Evolutionary conservation across 2,329 filamentous ascomycete genomes (phyloP).

Genomic region (Neopestalotiopsis clavispora): DNA sequence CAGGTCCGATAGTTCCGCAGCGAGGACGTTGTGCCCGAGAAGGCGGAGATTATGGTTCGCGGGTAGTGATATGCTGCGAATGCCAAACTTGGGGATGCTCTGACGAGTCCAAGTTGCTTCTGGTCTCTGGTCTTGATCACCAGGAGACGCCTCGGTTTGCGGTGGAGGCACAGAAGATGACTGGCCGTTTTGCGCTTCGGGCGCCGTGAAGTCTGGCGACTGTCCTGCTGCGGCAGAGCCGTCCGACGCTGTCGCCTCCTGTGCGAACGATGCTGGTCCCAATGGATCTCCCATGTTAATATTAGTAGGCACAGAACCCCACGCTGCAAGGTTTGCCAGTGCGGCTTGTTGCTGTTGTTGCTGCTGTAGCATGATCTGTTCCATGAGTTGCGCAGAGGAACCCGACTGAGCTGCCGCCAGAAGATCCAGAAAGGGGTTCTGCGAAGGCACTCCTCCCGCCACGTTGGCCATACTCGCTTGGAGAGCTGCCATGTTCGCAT

Average conservation of each 20-base stretch:
- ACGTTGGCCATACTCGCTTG: background rate
- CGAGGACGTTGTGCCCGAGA: background rate
- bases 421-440: background rate
- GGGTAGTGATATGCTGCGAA: background rate
- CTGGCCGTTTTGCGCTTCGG: background rate
- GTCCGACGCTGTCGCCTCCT: background rate
- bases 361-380: background rate
- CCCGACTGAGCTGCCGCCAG: constrained; percentile 4
- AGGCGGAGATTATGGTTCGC: background rate
- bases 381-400: background rate
- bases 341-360: constrained; percentile 1
- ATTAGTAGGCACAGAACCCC: background rate
- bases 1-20: background rate
- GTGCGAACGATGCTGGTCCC: background rate
- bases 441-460: background rate
- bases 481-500: background rate
- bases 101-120: background rate
- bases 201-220: background rate
- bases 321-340: background rate
- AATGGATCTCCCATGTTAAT: background rate
- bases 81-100: background rate
- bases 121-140: background rate
- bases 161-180: background rate
- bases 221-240: background rate
- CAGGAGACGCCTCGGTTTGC: background rate